phyloP scores from a whole-genome alignment of 768 basidiomycete genomes.

The Rhodosporidiobolus odoratus region DNA sequence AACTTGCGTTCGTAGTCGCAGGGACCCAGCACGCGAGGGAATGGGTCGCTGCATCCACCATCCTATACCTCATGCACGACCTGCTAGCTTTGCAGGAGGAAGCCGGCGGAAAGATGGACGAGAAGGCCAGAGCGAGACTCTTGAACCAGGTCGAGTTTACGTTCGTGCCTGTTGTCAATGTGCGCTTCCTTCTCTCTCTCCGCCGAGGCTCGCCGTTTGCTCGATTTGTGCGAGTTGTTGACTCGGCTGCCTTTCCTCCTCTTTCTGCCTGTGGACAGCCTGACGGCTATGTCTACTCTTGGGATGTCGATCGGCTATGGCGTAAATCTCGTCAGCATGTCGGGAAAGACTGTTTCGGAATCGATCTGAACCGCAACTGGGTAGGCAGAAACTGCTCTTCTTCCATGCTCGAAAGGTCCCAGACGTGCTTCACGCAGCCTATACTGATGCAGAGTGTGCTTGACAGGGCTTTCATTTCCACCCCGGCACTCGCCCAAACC shows the following conservation, averaged over 20 bases:
- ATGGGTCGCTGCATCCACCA: constrained; percentile 75
- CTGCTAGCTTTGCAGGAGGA: constrained; percentile 57
- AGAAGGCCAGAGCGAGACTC: constrained; percentile 42
- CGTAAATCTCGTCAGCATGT: constrained; percentile 59
- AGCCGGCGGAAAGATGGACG: constrained; percentile 54
- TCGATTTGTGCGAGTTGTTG: accelerated
- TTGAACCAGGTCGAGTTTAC: constrained; percentile 55
- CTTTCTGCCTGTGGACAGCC: too few species aligned
- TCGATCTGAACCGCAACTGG: constrained; percentile 79
- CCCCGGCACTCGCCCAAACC: constrained; percentile 44
- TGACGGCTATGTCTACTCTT: constrained; percentile 61
- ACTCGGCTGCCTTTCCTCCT: too few species aligned
- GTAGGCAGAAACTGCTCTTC: constrained; percentile 45
- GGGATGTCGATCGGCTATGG: constrained; percentile 66
- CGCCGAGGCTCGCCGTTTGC: background rate
- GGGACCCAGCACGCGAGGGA: constrained; percentile 70
- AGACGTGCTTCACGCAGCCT: background rate
- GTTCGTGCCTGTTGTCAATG: constrained; percentile 56
- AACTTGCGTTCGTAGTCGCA: constrained; percentile 61
- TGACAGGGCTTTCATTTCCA: constrained; percentile 44
- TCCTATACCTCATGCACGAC: constrained; percentile 67
- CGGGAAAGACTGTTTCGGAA: constrained; percentile 58
- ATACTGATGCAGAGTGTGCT: background rate
- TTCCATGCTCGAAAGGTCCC: background rate
- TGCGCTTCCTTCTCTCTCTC: background rate